A percentile compares a stretch with the other conserved stretches of the same genome.
These are phyloP conservation scores for Murraya koenigii DNA, from an alignment of 345 rosid species.

Conservation along the genomic window DNA sequence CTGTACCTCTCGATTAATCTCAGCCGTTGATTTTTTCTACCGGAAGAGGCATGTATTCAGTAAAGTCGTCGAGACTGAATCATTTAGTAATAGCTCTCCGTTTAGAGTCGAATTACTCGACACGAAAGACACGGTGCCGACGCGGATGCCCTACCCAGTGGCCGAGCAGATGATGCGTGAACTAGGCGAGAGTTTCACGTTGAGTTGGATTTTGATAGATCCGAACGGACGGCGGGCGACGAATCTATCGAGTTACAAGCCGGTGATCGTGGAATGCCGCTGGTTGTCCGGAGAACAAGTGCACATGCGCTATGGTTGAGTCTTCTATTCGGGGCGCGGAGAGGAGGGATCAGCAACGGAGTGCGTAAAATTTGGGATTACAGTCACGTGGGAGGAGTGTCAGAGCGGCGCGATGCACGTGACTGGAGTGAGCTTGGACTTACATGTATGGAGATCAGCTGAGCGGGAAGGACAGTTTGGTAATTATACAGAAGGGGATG, in stretches of 20 bases:
- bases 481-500: conserved; percentile 35
- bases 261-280: conserved; percentile 64
- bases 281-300: conserved; percentile 69
- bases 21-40: conserved; percentile 67
- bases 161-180: conserved; percentile 37
- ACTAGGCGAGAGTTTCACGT: conserved; percentile 37
- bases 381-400: conserved; percentile 49
- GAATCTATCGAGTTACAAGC: conserved; percentile 59
- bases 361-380: conserved; percentile 41
- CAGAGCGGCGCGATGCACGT: conserved; percentile 54
- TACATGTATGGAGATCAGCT: conserved; percentile 59
- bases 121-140: conserved; percentile 49
- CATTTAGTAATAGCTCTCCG: conserved; percentile 55
- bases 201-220: conserved; percentile 80
- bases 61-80: conserved; percentile 56
- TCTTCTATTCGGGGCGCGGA: conserved; percentile 21
- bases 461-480: conserved; percentile 66
- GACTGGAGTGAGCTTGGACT: conserved; percentile 60
- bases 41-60: conserved; percentile 38
- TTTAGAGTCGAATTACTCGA: conserved; percentile 67
- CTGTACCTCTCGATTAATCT: conserved; percentile 39
- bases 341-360: conserved; percentile 29
- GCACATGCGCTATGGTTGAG: conserved; percentile 44
- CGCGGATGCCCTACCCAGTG: conserved; percentile 35
- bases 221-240: conserved; percentile 48